A percentile compares a stretch with the other conserved stretches of the same genome.
Evolutionary conservation across 2,329 filamentous ascomycete species (phyloP).

Genomic region (Trichoderma polysporum): DNA sequence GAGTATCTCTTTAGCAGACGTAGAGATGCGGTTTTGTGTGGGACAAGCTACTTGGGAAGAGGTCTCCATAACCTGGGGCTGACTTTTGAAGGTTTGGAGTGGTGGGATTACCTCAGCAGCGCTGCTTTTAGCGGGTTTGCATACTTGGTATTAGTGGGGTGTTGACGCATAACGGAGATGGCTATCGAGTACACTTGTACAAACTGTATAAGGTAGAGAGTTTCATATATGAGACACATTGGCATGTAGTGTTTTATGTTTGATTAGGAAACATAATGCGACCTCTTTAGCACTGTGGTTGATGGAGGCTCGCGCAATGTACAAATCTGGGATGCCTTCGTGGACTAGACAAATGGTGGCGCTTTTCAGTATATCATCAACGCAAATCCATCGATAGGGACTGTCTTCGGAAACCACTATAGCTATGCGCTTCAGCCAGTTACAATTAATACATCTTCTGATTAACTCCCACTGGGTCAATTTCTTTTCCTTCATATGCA

Average conservation of each 20-base stretch:
- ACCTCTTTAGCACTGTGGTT: background rate
- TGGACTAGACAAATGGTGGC: too few species aligned
- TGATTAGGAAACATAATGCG: background rate
- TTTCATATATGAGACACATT: background rate
- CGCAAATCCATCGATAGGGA: background rate
- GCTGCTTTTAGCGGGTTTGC: constrained; percentile 14
- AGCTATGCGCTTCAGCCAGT: background rate
- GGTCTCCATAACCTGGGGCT: constrained; percentile 8
- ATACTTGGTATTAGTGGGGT: background rate
- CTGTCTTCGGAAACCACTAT: background rate
- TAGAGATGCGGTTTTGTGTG: constrained; percentile 5
- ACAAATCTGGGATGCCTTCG: too few species aligned
- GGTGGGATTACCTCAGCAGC: constrained; percentile 22
- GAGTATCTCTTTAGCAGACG: background rate
- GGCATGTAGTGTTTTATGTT: background rate
- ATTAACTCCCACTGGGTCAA: background rate
- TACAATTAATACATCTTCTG: too few species aligned
- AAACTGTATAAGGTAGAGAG: background rate
- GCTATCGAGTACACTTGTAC: background rate
- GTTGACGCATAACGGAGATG: background rate
- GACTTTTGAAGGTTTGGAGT: constrained; percentile 1
- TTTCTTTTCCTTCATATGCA: background rate
- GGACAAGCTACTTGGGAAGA: constrained; percentile 1
- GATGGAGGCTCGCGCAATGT: background rate
- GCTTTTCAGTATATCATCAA: background rate